These are phyloP conservation scores for Volvox reticuliferus DNA, from an alignment of 139 green algal genomes.

Conservation along the genomic window DNA sequence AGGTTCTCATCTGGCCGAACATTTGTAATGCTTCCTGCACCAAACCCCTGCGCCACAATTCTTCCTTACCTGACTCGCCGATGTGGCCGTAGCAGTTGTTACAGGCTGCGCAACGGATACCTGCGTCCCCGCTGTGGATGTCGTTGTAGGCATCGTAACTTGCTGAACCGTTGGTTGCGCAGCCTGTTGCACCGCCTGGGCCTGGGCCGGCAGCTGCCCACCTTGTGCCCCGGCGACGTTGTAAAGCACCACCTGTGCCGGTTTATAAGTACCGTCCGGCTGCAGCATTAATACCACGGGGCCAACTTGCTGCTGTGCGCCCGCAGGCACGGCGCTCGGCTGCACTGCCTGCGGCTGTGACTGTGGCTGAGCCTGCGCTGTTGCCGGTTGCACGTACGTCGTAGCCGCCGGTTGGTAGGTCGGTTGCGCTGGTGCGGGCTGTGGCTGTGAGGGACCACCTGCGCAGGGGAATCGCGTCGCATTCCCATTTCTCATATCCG, in stretches of 20 bases:
- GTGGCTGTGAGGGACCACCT: not conserved
- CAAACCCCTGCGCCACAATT: not conserved
- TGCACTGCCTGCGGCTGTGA: not conserved
- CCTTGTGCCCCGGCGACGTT: not conserved
- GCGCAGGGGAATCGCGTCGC: not conserved
- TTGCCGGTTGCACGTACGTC: not conserved
- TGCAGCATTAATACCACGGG: slow-evolving; percentile 46
- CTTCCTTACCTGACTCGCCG: not conserved
- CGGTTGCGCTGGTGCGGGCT: slow-evolving; percentile 3
- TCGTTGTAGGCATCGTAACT: not conserved
- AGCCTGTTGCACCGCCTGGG: not conserved
- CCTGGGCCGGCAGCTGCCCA: not conserved
- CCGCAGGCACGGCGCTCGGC: not conserved
- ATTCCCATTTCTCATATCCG: too few relatives aligned
- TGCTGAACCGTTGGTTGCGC: slow-evolving; percentile 26
- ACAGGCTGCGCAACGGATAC: not conserved
- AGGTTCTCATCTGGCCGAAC: too few relatives aligned
- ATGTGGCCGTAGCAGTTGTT: not conserved
- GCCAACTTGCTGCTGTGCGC: slow-evolving; percentile 11
- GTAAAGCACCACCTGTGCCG: slow-evolving; percentile 39
- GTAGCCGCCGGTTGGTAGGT: not conserved
- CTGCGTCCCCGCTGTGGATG: not conserved
- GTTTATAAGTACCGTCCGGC: slow-evolving; percentile 47
- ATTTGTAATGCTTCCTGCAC: not conserved
- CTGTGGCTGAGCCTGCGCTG: slow-evolving; percentile 5